Percentiles rank a stretch among this genome's conserved stretches.
phyloP scores from a whole-genome alignment of 768 basidiomycete species.

The Lactarius sanguifluus region DNA sequence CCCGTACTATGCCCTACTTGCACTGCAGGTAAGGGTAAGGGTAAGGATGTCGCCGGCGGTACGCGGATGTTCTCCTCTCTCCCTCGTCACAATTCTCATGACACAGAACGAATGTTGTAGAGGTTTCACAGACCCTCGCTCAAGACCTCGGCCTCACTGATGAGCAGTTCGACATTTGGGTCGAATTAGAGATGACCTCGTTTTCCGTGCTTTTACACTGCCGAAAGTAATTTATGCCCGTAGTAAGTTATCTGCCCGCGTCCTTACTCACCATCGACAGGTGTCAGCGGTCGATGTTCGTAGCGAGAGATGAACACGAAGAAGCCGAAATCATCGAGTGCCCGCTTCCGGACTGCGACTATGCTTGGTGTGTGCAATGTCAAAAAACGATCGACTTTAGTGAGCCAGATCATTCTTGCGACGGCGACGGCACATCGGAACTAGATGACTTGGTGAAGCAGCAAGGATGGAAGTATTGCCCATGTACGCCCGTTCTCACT shows the following conservation, averaged over 20 bases:
- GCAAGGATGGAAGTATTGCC: conserved; percentile 38
- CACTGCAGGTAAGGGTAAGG: conserved; percentile 33
- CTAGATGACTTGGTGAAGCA: conserved; percentile 35
- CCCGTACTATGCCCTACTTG: conserved; percentile 66
- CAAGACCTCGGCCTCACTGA: conserved; percentile 48
- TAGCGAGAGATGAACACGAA: conserved; percentile 35
- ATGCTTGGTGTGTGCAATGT: conserved; percentile 39
- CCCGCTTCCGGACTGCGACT: conserved; percentile 35
- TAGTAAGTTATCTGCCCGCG: background rate
- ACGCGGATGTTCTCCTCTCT: conserved; percentile 24
- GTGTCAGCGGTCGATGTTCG: conserved; percentile 32
- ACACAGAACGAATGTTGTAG: background rate
- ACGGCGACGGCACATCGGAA: conserved; percentile 35
- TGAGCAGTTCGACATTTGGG: conserved; percentile 41
- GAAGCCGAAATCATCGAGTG: conserved; percentile 32
- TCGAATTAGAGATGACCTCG: conserved; percentile 47
- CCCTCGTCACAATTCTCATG: background rate
- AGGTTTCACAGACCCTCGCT: conserved; percentile 47
- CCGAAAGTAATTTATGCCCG: conserved; percentile 42
- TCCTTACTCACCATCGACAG: conserved; percentile 13
- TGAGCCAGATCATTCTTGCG: conserved; percentile 35
- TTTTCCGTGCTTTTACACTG: conserved; percentile 50
- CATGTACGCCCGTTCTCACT: conserved; percentile 27
- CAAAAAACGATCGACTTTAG: conserved; percentile 30
- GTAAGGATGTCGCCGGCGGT: conserved; percentile 36